A percentile compares a stretch with the other conserved stretches of the same genome.
These are phyloP conservation scores for Cyclotella cryptica DNA, from an alignment of 108 stramenopile species.

Conservation along the genomic window DNA sequence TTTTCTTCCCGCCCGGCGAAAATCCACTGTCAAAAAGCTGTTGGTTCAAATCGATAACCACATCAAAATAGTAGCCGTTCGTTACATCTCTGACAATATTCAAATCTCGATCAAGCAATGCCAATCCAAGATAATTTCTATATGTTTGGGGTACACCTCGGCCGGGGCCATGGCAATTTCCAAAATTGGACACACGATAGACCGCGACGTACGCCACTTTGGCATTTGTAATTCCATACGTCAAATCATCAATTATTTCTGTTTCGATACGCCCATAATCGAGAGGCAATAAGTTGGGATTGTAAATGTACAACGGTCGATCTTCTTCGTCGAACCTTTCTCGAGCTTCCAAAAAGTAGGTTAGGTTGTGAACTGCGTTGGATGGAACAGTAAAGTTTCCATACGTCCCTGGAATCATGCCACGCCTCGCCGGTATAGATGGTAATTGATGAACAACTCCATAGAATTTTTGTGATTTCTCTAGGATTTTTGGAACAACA, in stretches of 20 bases:
- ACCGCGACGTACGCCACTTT: constrained; percentile 41
- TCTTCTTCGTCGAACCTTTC: constrained; percentile 35
- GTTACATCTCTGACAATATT: constrained; percentile 27
- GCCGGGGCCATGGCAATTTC: constrained; percentile 55
- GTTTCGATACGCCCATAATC: constrained; percentile 22
- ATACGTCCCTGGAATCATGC: constrained; percentile 22
- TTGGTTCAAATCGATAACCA: constrained; percentile 41
- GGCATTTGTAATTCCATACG: neutral
- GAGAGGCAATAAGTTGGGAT: constrained; percentile 49
- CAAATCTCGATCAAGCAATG: constrained; percentile 50
- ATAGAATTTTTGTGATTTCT: constrained; percentile 1
- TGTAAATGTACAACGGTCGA: constrained; percentile 53
- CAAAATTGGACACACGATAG: constrained; percentile 50
- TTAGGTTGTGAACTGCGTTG: constrained; percentile 36
- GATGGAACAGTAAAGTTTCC: constrained; percentile 11
- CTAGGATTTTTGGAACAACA: constrained; percentile 3
- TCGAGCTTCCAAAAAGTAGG: constrained; percentile 44
- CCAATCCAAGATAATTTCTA: constrained; percentile 46
- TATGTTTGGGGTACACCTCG: constrained; percentile 38
- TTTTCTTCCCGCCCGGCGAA: neutral
- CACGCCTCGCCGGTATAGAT: constrained; percentile 31
- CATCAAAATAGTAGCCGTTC: constrained; percentile 39
- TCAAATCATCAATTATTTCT: constrained; percentile 26
- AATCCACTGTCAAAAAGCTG: constrained; percentile 25
- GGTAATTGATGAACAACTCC: constrained; percentile 39